Base-by-base conservation (phyloP, 176 grass and related monocot species). In the Avena atlantica region DNA sequence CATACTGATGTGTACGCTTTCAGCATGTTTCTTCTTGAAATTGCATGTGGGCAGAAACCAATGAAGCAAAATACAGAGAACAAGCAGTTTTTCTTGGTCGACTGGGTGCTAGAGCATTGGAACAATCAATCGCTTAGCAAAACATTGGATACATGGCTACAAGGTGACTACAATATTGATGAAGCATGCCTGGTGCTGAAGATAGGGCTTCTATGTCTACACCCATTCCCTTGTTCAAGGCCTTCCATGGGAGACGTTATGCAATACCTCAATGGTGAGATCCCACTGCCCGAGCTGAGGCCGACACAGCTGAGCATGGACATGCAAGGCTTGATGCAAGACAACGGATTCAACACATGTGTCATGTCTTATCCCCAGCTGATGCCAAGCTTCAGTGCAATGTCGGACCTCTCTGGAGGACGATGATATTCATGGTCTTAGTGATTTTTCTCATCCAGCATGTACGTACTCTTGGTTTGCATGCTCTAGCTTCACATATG, bases 361-460 rank as follows among this genome's bases (percentile, higher is more conserved):
- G 72, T 75, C 23, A 75, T 75, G 72, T 75, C 72, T 75, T 75
- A 75, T 17, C 72, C 72, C 21, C 72, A 51, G 21, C 45, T 75
- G 20, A 75, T 51, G 23, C 16, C 72, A 2, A 27, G 72, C 72
- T 75, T 75, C 7, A 24, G 44, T 3, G 0, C 72, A 16, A 15
- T 75, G 72, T 75, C 72, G 12, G 23, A 75, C 72, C 72, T 75
- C 47, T 51, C 72, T 4, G 21, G 72, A 16, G 72, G 72, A 51
- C 72, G 23, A 75, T 75, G 47, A 75, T 50, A 4, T 72, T 16
- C 45, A 27, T 0, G 1, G 12, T 75, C 21, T 75, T 75, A 0
- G 13, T 27, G 1, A 16, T 51, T 74, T 11, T 21, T 72, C 69
- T 72, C 69, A 5, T 42, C 70, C 21, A 6, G 5, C 8, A 44